These are phyloP conservation scores for Macrotyloma uniflorum DNA, from an alignment of 306 rosid genomes.

Conservation along the genomic window DNA sequence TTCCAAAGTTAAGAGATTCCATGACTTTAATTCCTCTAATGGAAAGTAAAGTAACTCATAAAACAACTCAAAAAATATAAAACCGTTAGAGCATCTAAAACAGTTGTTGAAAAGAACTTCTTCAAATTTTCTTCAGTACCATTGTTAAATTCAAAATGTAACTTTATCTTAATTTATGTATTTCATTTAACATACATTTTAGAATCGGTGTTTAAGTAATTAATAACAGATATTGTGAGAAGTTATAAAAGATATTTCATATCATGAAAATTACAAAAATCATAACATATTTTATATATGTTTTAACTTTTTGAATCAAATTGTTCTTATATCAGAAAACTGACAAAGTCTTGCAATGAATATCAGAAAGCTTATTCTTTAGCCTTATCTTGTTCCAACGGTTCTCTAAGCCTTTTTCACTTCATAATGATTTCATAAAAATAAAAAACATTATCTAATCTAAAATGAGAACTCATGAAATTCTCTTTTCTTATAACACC, in stretches of 20 bases:
- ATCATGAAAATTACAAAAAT: no score
- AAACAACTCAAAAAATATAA: background rate
- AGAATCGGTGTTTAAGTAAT: background rate
- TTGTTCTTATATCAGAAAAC: background rate
- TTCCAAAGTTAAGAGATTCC: no score
- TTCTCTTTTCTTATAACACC: background rate
- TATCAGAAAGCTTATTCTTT: background rate
- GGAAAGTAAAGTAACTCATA: no score
- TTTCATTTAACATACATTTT: background rate
- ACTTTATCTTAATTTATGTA: background rate
- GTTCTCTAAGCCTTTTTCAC: constrained; percentile 7
- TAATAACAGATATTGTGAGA: background rate
- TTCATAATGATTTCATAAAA: background rate
- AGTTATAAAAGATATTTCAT: background rate
- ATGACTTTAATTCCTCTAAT: no score
- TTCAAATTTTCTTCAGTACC: background rate
- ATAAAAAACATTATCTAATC: background rate
- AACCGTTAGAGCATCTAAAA: no score
- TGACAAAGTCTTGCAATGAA: background rate
- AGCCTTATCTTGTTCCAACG: constrained; percentile 3
- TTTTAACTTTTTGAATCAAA: background rate
- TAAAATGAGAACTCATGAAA: background rate
- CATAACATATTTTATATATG: background rate
- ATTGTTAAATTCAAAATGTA: background rate
- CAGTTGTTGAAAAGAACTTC: no score